Percentiles rank a stretch among this genome's conserved stretches.
These are phyloP conservation scores for Syzygium malaccense DNA, from an alignment of 441 rosid species.

Conservation along the genomic window DNA sequence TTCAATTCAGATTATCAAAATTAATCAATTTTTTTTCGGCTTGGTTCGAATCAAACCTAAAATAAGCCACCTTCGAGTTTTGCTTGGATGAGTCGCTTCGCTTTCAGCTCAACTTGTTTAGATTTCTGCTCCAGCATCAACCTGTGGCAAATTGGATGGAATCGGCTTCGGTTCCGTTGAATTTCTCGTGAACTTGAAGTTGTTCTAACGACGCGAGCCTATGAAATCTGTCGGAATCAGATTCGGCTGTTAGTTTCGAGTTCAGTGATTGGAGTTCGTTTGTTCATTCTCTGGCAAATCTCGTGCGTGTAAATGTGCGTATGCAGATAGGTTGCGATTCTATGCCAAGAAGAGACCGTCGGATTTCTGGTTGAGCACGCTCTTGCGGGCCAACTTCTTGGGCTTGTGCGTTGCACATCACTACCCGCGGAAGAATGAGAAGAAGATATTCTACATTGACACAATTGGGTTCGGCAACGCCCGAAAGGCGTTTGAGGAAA, in stretches of 20 bases:
- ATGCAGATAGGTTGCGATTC: conserved; percentile 39
- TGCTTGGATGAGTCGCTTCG: background rate
- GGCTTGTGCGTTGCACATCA: conserved; percentile 47
- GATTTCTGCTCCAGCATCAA: background rate
- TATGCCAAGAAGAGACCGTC: conserved; percentile 16
- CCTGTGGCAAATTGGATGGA: background rate
- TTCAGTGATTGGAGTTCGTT: background rate
- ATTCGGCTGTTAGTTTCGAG: background rate
- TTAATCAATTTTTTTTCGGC: no score
- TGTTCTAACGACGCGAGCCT: background rate
- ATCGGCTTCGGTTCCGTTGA: background rate
- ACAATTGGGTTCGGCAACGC: conserved; percentile 39
- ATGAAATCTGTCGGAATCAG: background rate
- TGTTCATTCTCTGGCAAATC: background rate
- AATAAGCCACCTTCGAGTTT: background rate
- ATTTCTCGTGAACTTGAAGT: background rate
- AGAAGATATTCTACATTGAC: conserved; percentile 77
- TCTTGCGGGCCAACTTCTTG: conserved; percentile 45
- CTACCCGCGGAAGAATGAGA: conserved; percentile 59
- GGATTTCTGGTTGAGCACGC: conserved; percentile 52
- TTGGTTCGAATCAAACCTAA: no score
- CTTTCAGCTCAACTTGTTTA: background rate
- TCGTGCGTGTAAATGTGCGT: background rate
- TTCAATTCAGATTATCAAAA: no score
- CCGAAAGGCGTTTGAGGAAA: no score